Conservation (phyloP, 768 basidiomycete genomes). For the Rhodotorula toruloides region DNA sequence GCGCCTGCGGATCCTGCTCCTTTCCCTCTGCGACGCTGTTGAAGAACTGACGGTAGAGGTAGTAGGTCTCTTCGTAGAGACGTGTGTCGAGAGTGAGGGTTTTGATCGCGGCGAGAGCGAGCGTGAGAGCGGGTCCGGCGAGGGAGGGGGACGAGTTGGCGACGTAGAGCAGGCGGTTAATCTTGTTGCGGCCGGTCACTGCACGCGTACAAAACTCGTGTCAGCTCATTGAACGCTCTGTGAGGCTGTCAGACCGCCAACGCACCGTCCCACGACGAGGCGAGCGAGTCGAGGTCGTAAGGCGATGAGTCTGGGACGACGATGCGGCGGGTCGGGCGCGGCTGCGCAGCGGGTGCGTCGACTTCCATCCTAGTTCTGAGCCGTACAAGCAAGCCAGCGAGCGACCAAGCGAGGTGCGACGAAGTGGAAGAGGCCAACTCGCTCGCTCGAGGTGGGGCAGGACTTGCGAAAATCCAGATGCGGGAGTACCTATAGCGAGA, state of each 20-base stretch:
- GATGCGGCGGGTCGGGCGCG: constrained; percentile 20
- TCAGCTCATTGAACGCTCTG: no score
- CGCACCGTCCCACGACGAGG: constrained; percentile 68
- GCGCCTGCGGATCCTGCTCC: constrained; percentile 8
- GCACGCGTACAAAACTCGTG: background rate
- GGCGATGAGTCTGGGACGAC: constrained; percentile 71
- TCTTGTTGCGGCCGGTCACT: constrained; percentile 62
- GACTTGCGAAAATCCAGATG: no score
- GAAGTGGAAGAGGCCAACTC: no score
- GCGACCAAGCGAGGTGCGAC: background rate
- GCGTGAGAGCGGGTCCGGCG: constrained; percentile 65
- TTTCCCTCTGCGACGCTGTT: constrained; percentile 43
- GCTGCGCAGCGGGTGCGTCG: background rate
- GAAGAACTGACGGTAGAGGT: constrained; percentile 48
- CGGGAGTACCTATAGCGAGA: no score
- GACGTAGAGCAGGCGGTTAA: constrained; percentile 68
- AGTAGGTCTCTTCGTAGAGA: constrained; percentile 42
- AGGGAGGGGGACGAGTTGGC: constrained; percentile 62
- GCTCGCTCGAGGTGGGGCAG: no score
- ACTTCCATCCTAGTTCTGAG: constrained; percentile 14
- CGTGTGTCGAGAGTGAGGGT: constrained; percentile 63
- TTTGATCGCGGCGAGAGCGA: constrained; percentile 59
- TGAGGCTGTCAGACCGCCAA: background rate
- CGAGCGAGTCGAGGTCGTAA: constrained; percentile 78
- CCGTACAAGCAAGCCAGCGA: background rate